phyloP scores from a whole-genome alignment of 73 alveolate species.

The Urostyla sp. region DNA sequence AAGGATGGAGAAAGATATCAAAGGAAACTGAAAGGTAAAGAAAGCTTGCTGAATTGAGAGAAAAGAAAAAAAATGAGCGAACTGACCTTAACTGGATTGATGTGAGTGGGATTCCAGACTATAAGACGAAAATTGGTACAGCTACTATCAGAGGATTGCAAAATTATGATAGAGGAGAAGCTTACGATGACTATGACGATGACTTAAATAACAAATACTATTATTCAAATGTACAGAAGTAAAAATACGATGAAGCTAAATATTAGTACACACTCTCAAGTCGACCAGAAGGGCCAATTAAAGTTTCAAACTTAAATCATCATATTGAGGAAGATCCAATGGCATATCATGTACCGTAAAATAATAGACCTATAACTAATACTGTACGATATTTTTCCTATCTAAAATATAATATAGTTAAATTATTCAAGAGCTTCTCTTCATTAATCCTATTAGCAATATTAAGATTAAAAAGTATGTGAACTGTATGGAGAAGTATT shows the following conservation, averaged over 20 bases:
- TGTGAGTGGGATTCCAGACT: not conserved
- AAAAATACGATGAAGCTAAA: constrained; percentile 15
- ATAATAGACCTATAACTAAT: not conserved
- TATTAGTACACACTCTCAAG: not conserved
- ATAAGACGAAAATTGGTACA: not conserved
- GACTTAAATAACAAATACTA: constrained; percentile 1
- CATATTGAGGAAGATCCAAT: constrained; percentile 17
- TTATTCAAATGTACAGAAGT: not conserved
- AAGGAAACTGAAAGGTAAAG: not conserved
- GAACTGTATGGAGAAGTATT: constrained; percentile 19
- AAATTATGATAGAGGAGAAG: constrained; percentile 35
- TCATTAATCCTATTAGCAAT: not conserved
- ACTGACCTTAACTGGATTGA: constrained; percentile 28
- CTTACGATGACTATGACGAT: not conserved
- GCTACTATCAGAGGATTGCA: constrained; percentile 12
- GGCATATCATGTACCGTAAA: not conserved
- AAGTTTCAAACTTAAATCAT: constrained; percentile 14
- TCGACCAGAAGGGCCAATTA: constrained; percentile 29
- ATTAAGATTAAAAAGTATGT: not conserved
- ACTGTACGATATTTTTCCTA: too few species aligned
- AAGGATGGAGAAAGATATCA: constrained; percentile 2
- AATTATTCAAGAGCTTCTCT: not conserved
- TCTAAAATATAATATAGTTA: too few species aligned
- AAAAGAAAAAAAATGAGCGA: not conserved
- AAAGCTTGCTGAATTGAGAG: not conserved